Conservation (phyloP, 202 grass and related monocot genomes). For the Panicum virgatum region DNA sequence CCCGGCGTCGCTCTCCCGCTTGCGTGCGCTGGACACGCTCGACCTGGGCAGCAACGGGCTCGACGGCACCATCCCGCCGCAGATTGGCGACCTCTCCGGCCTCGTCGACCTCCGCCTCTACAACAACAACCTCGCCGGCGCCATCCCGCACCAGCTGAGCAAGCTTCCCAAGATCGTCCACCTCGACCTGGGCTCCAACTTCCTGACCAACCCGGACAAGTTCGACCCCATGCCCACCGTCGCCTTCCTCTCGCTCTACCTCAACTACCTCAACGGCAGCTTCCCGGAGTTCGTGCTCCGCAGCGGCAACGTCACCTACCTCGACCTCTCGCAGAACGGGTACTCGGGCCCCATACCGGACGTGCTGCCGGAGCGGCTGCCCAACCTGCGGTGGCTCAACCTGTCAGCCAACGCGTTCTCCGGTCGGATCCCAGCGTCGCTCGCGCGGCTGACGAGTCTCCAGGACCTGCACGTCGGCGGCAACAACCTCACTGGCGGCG, state of each 20-base stretch:
- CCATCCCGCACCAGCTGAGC: constrained; percentile 60
- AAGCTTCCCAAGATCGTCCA: constrained; percentile 48
- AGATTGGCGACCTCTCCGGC: constrained; percentile 60
- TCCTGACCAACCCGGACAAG: constrained; percentile 43
- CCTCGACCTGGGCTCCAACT: constrained; percentile 60
- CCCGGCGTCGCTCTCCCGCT: constrained; percentile 44
- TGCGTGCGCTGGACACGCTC: constrained; percentile 43
- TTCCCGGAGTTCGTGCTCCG: constrained; percentile 60
- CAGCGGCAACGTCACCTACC: constrained; percentile 54
- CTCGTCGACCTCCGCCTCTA: constrained; percentile 66
- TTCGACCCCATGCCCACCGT: constrained; percentile 61
- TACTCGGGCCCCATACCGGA: constrained; percentile 46
- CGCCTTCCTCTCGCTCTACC: constrained; percentile 54
- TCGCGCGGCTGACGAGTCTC: constrained; percentile 46
- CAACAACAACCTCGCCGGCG: constrained; percentile 66
- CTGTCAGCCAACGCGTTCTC: constrained; percentile 47
- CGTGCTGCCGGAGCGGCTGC: constrained; percentile 40
- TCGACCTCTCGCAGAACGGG: constrained; percentile 63
- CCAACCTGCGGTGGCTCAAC: constrained; percentile 56
- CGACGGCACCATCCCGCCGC: constrained; percentile 50
- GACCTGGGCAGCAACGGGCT: constrained; percentile 65
- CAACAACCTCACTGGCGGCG: constrained; percentile 56
- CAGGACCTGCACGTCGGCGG: constrained; percentile 40
- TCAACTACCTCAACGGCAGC: constrained; percentile 45
- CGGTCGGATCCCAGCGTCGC: constrained; percentile 51